A percentile compares a stretch with the other conserved stretches of the same genome.
These are phyloP conservation scores for Ogataea polymorpha DNA, from an alignment of 805 yeast species.

Conservation along the genomic window DNA sequence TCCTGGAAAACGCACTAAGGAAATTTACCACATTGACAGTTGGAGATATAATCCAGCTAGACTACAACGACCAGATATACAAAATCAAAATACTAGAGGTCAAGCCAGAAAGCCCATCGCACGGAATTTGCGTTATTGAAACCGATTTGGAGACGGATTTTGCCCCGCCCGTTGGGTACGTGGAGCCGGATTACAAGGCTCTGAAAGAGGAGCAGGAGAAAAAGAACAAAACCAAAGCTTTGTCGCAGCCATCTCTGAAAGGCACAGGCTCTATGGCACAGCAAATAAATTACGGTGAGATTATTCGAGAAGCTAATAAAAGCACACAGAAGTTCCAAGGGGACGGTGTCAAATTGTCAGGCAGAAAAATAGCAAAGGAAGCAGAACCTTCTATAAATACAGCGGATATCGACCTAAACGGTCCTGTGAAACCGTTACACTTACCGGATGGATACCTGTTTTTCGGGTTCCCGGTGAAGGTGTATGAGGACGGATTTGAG, in stretches of 20 bases:
- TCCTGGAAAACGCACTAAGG: constrained; percentile 85
- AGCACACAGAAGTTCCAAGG: constrained; percentile 46
- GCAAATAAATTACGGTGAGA: constrained; percentile 59
- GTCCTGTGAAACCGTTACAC: constrained; percentile 66
- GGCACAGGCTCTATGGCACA: constrained; percentile 72
- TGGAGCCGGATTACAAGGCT: constrained; percentile 71
- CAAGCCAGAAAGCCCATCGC: constrained; percentile 63
- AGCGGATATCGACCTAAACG: constrained; percentile 43
- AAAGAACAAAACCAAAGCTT: constrained; percentile 35
- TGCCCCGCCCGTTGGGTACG: constrained; percentile 98
- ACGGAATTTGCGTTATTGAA: constrained; percentile 90
- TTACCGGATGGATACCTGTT: constrained; percentile 86
- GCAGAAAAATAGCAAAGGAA: constrained; percentile 37
- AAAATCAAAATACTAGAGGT: constrained; percentile 83
- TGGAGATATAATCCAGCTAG: constrained; percentile 78
- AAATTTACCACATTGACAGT: constrained; percentile 86
- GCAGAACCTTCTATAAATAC: constrained; percentile 16
- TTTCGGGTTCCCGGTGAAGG: constrained; percentile 83
- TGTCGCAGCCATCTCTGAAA: constrained; percentile 34
- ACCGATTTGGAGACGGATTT: constrained; percentile 96
- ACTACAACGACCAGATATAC: constrained; percentile 75
- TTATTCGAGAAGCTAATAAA: constrained; percentile 44
- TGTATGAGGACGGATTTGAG: constrained; percentile 40
- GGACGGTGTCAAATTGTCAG: constrained; percentile 69
- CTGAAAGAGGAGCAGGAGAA: constrained; percentile 38